Evolutionary conservation across 1,139 yeast genomes (phyloP), one percentile per base, ranked within the genome.

Genomic region (Pichiaceae sp.): DNA sequence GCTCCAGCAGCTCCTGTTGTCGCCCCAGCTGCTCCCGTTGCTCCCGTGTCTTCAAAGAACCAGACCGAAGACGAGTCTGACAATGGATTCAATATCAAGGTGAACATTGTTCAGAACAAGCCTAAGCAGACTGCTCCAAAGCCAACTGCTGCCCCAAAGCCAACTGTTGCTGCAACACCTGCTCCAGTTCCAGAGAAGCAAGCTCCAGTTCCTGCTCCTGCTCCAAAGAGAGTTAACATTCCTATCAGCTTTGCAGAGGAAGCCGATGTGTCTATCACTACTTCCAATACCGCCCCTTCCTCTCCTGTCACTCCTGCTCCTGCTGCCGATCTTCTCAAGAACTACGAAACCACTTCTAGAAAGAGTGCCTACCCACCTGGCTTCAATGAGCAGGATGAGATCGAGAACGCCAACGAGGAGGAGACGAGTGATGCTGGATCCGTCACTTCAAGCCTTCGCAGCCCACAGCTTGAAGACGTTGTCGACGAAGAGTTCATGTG

Each of bases 391-490:
- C 6, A 25, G 14, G 28, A 25, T 11, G 28, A 25, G 7, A 32
- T 33, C n/a, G 38, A 34, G 4, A 36, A 31, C 6, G 37, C 26
- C 20, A 35, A 34, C 4, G 27, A 29, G 4, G 41, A 23, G 11
- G 23, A 24, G 1, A 34, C 26, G 6, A 11, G 24, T 18, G 32
- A 34, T 11, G 32, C 18, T 21, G 24, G 11, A 21, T 21, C 24
- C 24, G 11, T 11, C 11, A 21, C 24, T 21, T 21, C 24, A 11
- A 7, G 12, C 21, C 35, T 17, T 36, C 35, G 16, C 28, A 29
- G 47, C n/a, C 53, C 55, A 8, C 42, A 41, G 2, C 16, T 52
- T 8, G 56, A 52, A 35, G 54, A 50, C 29, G 38, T 51, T 9
- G 41, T 40, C 17, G 56, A 51, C 34, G 50, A 42, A 17, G 54